Percentiles rank a stretch among this genome's conserved stretches.
Conservation (phyloP, 345 rosid species). For the Aquilaria malaccensis region DNA sequence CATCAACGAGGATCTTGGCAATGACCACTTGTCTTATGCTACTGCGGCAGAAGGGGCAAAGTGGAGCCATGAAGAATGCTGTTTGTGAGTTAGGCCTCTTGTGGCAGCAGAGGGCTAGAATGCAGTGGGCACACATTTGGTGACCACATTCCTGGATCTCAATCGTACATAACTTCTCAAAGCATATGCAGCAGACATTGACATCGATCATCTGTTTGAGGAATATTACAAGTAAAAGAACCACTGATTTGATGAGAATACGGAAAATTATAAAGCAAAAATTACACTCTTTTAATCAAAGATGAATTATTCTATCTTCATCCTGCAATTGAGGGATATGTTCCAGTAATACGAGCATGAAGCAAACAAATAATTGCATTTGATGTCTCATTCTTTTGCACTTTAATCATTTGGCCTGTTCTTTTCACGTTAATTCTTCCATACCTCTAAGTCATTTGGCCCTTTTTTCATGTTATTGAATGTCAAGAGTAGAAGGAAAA, state of each 20-base stretch:
- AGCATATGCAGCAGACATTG: slow-evolving; percentile 30
- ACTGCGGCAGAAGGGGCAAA: slow-evolving; percentile 28
- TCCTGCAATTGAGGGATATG: too few relatives aligned
- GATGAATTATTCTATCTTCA: too few relatives aligned
- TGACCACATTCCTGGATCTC: slow-evolving; percentile 27
- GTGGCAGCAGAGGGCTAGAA: slow-evolving; percentile 28
- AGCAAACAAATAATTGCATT: too few relatives aligned
- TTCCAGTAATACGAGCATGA: too few relatives aligned
- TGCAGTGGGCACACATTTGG: slow-evolving; percentile 29
- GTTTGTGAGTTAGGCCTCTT: slow-evolving; percentile 21
- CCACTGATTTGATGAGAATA: too few relatives aligned
- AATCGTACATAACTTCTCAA: slow-evolving; percentile 25
- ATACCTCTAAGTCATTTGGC: background rate
- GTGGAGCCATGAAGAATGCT: slow-evolving; percentile 10
- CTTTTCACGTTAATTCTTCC: background rate
- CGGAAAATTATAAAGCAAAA: too few relatives aligned
- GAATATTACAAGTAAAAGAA: background rate
- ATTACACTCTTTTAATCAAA: too few relatives aligned
- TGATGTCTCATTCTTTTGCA: too few relatives aligned
- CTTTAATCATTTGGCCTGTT: background rate
- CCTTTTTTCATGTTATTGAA: background rate
- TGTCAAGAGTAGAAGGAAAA: background rate
- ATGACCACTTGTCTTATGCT: slow-evolving; percentile 16
- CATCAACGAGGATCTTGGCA: slow-evolving; percentile 13
- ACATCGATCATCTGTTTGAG: slow-evolving; percentile 16